Base-by-base conservation (phyloP, 148 eudicot genomes). In the Euryodendron excelsum region DNA sequence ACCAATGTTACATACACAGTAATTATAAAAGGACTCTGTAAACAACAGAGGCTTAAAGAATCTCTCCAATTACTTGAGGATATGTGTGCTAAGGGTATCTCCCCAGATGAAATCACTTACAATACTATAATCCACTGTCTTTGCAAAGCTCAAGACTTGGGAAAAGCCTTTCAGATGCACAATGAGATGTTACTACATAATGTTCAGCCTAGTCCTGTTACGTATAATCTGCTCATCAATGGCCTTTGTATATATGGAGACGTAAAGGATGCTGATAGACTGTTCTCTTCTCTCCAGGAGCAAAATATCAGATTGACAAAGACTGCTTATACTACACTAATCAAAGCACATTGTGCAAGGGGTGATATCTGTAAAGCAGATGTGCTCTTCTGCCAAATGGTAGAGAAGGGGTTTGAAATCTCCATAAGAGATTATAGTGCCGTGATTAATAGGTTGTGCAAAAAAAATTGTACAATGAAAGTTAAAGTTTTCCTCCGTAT, bases 331-430 rank as follows among this genome's bases (percentile, higher is more conserved):
- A 88, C 80, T 2, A 88, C 89, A 20, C 77, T 94, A 21, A 88
- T 94, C 41, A 92, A 91, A 87, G 98, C 97, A 53, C 92, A 92
- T 86, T 94, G 92, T 84, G 92, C 85, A 55, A 94, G 88, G 87
- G 97, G 98, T 39, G 86, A 88, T 86, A 83, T 77, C 28, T 73
- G 45, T 59, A 83, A 79, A 77, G 92, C 92, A 76, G 71, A 84
- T 79, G 72, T 66, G 10, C 83, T 85, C 41, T 94, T 94, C 81
- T 71, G 76, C 72, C 78, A 83, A 74, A 91, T 94, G 97, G 64
- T 84, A 72, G 89, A 85, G 73, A 86, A 76, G 85, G 93, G 90
- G 34, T 94, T 86, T 79, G 85, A 85, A 60, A 61, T 90, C 63
- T 87, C 95, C 39, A 67, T 89, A 48, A 87, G 80, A 78, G 98